Percentiles rank a stretch among this genome's conserved stretches.
phyloP scores from a whole-genome alignment of 139 green algal species.

The Chlorella sorokiniana region DNA sequence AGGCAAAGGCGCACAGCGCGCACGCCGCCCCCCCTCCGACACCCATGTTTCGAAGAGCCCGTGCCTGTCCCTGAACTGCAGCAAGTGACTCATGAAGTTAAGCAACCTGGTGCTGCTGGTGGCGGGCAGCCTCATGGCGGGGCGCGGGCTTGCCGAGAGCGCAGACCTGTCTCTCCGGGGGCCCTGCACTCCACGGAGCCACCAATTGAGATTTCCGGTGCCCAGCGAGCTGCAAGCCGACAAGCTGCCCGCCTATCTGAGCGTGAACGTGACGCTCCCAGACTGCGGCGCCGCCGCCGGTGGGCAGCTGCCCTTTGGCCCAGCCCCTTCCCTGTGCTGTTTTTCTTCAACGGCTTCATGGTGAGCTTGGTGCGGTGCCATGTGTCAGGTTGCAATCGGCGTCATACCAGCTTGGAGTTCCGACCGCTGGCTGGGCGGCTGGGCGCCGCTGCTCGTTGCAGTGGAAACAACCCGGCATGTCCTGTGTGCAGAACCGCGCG shows the following conservation, averaged over 20 bases:
- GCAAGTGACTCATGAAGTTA: too few relatives aligned
- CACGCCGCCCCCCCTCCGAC: too few relatives aligned
- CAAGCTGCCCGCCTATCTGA: neutral
- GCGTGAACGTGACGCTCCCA: neutral
- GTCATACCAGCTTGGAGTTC: too few relatives aligned
- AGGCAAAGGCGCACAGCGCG: too few relatives aligned
- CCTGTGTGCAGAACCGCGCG: slow-evolving; percentile 49
- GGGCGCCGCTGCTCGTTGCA: neutral
- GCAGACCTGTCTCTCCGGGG: neutral
- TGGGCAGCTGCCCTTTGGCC: neutral
- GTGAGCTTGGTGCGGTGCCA: too few relatives aligned
- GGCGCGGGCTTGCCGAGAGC: neutral
- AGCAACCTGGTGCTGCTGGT: neutral
- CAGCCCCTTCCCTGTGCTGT: slow-evolving; percentile 29
- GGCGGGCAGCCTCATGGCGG: neutral
- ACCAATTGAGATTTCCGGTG: neutral
- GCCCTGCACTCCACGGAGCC: neutral
- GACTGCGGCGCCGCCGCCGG: neutral
- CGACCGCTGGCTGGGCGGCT: too few relatives aligned
- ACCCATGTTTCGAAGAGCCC: neutral
- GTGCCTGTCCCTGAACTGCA: too few relatives aligned
- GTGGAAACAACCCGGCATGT: too few relatives aligned
- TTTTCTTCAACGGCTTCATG: slow-evolving; percentile 45
- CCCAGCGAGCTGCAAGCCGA: neutral
- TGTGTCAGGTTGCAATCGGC: neutral